Evolutionary conservation across 768 basidiomycete genomes (phyloP), one percentile per base, ranked within the genome.

Genomic region (Boletus pseudopeckii): DNA sequence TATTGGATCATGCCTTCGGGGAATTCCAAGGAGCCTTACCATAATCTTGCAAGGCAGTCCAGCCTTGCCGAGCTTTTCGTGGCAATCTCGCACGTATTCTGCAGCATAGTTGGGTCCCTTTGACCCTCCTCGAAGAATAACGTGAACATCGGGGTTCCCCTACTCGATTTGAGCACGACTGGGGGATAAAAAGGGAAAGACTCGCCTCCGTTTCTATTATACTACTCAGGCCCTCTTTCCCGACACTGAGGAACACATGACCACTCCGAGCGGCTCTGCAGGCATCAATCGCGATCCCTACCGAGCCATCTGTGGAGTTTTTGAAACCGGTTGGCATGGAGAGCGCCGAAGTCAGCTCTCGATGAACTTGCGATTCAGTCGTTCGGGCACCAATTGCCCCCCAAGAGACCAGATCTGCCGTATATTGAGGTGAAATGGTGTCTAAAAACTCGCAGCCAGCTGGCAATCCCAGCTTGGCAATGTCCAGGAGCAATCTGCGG

Each of bases 321-420:
- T 99, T 99, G 84, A 99, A 98, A 8, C 97, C 97, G 5, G 94
- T 92, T 3, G 91, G 89, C 90, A 96, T 93, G 15, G 90, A 92
- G n/a, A 96, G 76, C 2, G 86, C 90, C 6, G 86, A 89, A 10
- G 84, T 83, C 15, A 96, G 78, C 71, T 96, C 93, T 43, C 93
- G 86, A 67, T 96, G 93, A 15, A 96, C 91, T 68, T 96, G 88
- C 5, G 89, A 92, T 69, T 96, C 93, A 1, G 94, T 95, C 13
- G 93, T 94, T 14, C 92, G 81, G 13, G 91, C 92, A 34, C 90
- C 97, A 60, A 99, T 98, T 2, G 96, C 96, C 45, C 95, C 96
- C 94, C 96, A 98, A 10, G 90, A 85, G 53, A 88, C 88, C 22
- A 89, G 75, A 74, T 99, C 97, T 11, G 96, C 93, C 20, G 91